A percentile compares a stretch with the other conserved stretches of the same genome.
Conservation (phyloP, 768 basidiomycete genomes). For the Lactifluus piperatus region DNA sequence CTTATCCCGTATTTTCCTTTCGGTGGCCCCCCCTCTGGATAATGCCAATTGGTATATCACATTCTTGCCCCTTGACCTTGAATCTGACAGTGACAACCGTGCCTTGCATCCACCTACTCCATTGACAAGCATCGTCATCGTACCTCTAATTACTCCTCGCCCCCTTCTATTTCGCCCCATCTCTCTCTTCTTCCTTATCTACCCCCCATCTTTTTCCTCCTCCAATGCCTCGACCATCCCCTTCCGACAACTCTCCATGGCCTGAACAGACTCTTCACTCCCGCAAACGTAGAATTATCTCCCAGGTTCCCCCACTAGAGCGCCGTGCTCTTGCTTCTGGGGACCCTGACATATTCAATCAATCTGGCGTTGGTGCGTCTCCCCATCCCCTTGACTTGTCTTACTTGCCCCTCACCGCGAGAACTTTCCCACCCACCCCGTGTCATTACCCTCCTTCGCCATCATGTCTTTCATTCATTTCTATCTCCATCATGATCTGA, state of each 20-base stretch:
- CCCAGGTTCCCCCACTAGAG: neutral
- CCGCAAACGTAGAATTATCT: constrained; percentile 13
- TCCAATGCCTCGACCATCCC: constrained; percentile 31
- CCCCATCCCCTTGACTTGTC: neutral
- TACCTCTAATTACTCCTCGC: constrained; percentile 20
- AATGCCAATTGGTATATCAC: constrained; percentile 25
- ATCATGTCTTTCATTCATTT: neutral
- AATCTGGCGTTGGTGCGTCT: constrained; percentile 18
- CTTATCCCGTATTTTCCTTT: constrained; percentile 1
- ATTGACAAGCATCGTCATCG: constrained; percentile 11
- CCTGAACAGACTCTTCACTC: constrained; percentile 35
- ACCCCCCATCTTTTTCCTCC: constrained; percentile 18
- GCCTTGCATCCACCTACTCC: constrained; percentile 12
- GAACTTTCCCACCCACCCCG: neutral
- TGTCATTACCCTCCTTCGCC: neutral
- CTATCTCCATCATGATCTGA: neutral
- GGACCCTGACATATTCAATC: constrained; percentile 19
- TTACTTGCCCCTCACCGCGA: neutral
- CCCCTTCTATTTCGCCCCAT: neutral
- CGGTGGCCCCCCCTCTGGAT: constrained; percentile 23
- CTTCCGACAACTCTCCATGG: constrained; percentile 34
- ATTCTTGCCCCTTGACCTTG: constrained; percentile 11
- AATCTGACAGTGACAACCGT: neutral
- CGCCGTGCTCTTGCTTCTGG: constrained; percentile 12
- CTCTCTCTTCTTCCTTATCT: constrained; percentile 4